Evolutionary conservation across 2,329 filamentous ascomycete species (phyloP), one percentile per base, ranked within the genome.

Genomic region (Pseudocercospora fijiensis): DNA sequence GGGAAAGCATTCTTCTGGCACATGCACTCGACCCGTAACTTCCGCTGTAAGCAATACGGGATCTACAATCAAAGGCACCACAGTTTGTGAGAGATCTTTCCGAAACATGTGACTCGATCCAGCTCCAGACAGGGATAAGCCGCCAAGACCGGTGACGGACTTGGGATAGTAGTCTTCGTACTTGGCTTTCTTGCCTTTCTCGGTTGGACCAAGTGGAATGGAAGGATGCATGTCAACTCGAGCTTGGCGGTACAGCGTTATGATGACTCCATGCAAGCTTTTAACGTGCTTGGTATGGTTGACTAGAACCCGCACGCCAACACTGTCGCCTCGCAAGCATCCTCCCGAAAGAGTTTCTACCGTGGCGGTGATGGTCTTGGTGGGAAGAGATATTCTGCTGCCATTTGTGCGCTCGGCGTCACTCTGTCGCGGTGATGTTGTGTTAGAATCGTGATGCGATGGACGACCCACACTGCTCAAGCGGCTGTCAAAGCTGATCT

Each of bases 101-200:
- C 95, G 89, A 75, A 97, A 98, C n/a, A 95, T 85, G 76, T 93
- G 95, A 74, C 88, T 94, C 1, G 92, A 93, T 41, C 91, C 89
- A 6, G 90, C 90, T 1, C 92, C 95, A 1, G 91, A 91, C 45
- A 98, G 82, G 1, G 93, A 96, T 27, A 98, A 81, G 0, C 93
- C 93, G 16, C 90, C 91, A 7, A 97, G 84, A 0, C 92, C 93
- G 0, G 92, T 96, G 65, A 90, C 88, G 1, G 92, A 96, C 71
- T 89, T 91, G 4, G 93, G 92, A 74, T 93, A 96, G 72, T 90
- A 91, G 65, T 96, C 91, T 70, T 94, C 90, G 71, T 89, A 91
- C 64, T 92, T 88, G 16, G 86, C 79, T 71, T 86, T 88, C 70
- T 87, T 88, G 10, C 86, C 85, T 65, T 89, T 87, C 65, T 86